Percentiles rank a stretch among this genome's conserved stretches.
These are phyloP conservation scores for Fusarium tupiense DNA, from an alignment of 2,329 filamentous ascomycete genomes.

Conservation along the genomic window DNA sequence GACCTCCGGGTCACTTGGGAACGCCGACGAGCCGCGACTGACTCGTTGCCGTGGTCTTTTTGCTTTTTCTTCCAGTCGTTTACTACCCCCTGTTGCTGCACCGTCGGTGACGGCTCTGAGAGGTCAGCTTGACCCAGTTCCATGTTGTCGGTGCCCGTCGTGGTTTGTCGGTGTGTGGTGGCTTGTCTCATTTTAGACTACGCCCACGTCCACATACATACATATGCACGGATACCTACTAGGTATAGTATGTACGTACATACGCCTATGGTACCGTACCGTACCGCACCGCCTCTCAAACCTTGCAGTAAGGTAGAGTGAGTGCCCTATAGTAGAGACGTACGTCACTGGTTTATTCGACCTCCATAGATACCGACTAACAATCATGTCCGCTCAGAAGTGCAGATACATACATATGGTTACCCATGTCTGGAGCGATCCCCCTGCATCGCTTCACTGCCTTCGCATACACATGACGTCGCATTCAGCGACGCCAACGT, in stretches of 20 bases:
- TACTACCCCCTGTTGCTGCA: not conserved
- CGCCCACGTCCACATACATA: not conserved
- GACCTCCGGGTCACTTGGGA: not conserved
- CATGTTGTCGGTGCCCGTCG: conserved; percentile 44
- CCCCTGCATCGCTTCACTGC: conserved; percentile 19
- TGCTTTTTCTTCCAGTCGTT: conserved; percentile 21
- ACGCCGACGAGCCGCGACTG: conserved; percentile 19
- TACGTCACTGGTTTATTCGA: not conserved
- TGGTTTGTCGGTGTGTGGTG: conserved; percentile 34
- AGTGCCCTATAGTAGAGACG: not conserved
- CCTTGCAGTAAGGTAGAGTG: not conserved
- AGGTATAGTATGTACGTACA: not conserved
- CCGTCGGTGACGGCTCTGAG: conserved; percentile 15
- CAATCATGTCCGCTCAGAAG: not conserved
- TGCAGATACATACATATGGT: no score
- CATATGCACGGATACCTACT: no score
- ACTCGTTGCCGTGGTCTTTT: conserved; percentile 28
- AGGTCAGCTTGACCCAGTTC: conserved; percentile 44
- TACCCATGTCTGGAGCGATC: not conserved
- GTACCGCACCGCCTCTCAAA: not conserved
- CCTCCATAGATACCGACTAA: not conserved
- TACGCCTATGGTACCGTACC: not conserved
- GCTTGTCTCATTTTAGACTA: conserved; percentile 13
- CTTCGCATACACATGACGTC: conserved; percentile 23
- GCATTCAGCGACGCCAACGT: conserved; percentile 30